A percentile compares a stretch with the other conserved stretches of the same genome.
Evolutionary conservation across 129 eudicot genomes (phyloP).

Genomic region (Flaveria linearis): DNA sequence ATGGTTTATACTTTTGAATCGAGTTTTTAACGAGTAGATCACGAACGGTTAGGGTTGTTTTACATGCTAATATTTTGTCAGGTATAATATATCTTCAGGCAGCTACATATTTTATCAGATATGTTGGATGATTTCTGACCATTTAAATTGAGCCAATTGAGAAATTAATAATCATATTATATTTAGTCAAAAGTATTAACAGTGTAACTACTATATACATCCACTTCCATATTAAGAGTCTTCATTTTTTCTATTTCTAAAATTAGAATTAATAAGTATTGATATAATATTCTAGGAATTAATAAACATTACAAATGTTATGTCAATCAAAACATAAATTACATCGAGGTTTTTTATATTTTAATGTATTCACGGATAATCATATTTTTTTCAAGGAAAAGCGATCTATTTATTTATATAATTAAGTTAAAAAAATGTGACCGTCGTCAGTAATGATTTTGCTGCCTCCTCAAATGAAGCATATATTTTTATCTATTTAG

Average conservation of each 20-base stretch:
- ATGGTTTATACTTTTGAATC: too few relatives aligned
- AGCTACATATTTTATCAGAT: too few relatives aligned
- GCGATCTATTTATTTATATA: constrained; percentile 3
- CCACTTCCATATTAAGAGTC: constrained; percentile 21
- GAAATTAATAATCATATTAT: constrained; percentile 12
- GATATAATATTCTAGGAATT: too few relatives aligned
- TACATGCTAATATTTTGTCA: too few relatives aligned
- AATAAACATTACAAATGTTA: too few relatives aligned
- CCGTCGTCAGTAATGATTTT: constrained; percentile 44
- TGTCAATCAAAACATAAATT: too few relatives aligned
- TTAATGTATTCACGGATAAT: not conserved
- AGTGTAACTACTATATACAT: constrained; percentile 33
- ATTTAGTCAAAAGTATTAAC: constrained; percentile 25
- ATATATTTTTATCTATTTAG: constrained; percentile 33
- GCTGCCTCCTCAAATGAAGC: constrained; percentile 63
- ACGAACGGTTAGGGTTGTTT: too few relatives aligned
- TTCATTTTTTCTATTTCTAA: not conserved
- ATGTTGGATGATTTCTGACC: not conserved
- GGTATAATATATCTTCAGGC: too few relatives aligned
- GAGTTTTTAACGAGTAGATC: too few relatives aligned
- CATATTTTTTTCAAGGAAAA: constrained; percentile 8
- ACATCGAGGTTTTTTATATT: not conserved
- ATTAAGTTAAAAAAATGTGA: constrained; percentile 18
- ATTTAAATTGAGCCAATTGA: not conserved
- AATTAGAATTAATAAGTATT: too few relatives aligned